Evolutionary conservation across 2,329 filamentous ascomycete species (phyloP), one percentile per base, ranked within the genome.

Genomic region (Colletotrichum sublineola): DNA sequence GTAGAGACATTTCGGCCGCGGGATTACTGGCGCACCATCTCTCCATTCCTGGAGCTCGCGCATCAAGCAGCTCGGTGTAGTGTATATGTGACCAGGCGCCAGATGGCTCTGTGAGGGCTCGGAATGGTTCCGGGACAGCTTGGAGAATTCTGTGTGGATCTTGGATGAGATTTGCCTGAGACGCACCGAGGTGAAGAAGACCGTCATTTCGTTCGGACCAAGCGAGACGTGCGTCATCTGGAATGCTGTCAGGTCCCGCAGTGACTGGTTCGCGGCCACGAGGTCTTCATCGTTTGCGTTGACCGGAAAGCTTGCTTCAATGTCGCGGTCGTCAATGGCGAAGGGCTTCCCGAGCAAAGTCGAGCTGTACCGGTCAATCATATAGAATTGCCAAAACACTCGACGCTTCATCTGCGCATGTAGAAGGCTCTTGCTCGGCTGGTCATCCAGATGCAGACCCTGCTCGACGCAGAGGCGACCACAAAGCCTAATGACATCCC

Each of bases 321-420:
- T 84, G 29, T 83, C 81, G 24, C 76, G 69, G 64, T 85, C 84
- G 1, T 78, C 75, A 7, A 85, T 82, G 0, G 83, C 81, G 67
- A 83, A 84, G 0, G 83, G 83, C 2, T 84, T 80, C 44, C 80
- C 81, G 0, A 85, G 76, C 1, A 81, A 82, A 0, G 79, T 80
- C 1, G 84, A 85, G 70, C 81, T 84, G 55, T 85, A 85, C 24
- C 83, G 77, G 68, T 85, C 83, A 18, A 84, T 80, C n/a, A 84
- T 78, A 63, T 85, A 85, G 73, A 81, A 83, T 50, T 83, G 78
- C 84, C 84, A 85, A 73, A 85, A 86, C 0, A 85, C 79, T 1
- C 83, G 76, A 0, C 82, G 78, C 44, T 77, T 78, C 18, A 81
- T 77, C 56, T 85, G 83, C 40, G 83, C 80, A 14, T 80, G 73